Evolutionary conservation across 2,329 filamentous ascomycete genomes (phyloP).

Genomic region (Orbilia brochopaga): DNA sequence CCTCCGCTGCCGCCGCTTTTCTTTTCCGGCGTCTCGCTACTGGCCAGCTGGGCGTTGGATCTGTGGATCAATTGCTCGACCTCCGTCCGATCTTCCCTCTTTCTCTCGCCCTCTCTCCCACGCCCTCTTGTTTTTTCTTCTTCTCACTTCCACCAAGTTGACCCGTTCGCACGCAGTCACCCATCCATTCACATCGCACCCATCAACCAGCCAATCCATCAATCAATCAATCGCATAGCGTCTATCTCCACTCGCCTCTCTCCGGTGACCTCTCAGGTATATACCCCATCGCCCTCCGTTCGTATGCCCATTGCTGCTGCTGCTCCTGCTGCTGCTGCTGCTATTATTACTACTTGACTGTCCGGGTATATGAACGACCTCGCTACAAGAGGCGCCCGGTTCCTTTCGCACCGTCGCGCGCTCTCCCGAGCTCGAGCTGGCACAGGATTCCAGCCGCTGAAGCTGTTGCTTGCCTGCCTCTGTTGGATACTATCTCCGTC

Average conservation of each 20-base stretch:
- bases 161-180: too few species aligned
- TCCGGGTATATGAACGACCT: too few species aligned
- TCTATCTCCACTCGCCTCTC: too few species aligned
- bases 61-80: neutral
- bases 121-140: constrained; percentile 4
- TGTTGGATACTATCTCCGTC: too few species aligned
- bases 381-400: neutral
- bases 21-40: neutral
- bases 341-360: too few species aligned
- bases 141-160: neutral
- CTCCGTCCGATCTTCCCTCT: constrained; percentile 4
- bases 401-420: neutral
- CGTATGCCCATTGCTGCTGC: neutral
- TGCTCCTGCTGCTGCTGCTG: neutral
- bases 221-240: neutral
- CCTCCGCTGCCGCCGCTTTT: neutral
- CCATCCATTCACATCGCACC: neutral
- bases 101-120: neutral
- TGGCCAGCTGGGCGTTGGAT: neutral
- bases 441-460: too few species aligned
- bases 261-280: neutral
- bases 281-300: neutral
- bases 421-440: neutral
- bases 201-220: neutral
- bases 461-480: too few species aligned